These are phyloP conservation scores for Solanum hybrid DNA, from an alignment of 305 asterid genomes.

Conservation along the genomic window DNA sequence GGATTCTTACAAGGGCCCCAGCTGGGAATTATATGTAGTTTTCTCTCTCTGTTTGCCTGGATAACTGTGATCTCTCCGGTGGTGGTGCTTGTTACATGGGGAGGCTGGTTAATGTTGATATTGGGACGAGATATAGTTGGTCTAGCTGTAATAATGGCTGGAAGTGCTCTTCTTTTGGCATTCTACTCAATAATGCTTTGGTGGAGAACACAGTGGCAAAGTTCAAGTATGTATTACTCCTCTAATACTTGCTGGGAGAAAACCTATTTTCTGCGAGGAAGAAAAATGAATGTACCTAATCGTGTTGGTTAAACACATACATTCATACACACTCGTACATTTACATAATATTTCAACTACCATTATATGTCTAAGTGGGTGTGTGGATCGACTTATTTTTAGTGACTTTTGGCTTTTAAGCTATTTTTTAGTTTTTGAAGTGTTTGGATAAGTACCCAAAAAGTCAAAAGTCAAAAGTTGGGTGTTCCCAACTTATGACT, in stretches of 20 bases:
- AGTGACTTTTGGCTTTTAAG: neutral
- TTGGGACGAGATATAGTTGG: conserved; percentile 94
- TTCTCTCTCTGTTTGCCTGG: conserved; percentile 81
- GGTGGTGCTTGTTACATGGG: conserved; percentile 76
- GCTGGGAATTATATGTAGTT: conserved; percentile 71
- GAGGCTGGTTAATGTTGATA: conserved; percentile 86
- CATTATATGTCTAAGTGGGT: neutral
- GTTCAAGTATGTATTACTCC: conserved; percentile 72
- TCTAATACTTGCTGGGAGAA: neutral
- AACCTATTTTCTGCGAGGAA: neutral
- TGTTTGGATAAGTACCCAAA: neutral
- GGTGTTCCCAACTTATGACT: too few species aligned
- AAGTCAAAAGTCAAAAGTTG: neutral
- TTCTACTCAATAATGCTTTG: conserved; percentile 97
- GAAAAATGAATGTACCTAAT: neutral
- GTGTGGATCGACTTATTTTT: neutral
- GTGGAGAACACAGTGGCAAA: conserved; percentile 99
- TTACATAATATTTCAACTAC: neutral
- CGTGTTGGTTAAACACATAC: neutral
- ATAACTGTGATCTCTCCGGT: conserved; percentile 82
- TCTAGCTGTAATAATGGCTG: conserved; percentile 97
- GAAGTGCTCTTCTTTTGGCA: conserved; percentile 86
- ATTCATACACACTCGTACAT: neutral
- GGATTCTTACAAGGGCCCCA: conserved; percentile 78
- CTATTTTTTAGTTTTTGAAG: neutral